Base-by-base conservation (phyloP, 805 yeast species). In the Wickerhamomyces subpelliculosus region DNA sequence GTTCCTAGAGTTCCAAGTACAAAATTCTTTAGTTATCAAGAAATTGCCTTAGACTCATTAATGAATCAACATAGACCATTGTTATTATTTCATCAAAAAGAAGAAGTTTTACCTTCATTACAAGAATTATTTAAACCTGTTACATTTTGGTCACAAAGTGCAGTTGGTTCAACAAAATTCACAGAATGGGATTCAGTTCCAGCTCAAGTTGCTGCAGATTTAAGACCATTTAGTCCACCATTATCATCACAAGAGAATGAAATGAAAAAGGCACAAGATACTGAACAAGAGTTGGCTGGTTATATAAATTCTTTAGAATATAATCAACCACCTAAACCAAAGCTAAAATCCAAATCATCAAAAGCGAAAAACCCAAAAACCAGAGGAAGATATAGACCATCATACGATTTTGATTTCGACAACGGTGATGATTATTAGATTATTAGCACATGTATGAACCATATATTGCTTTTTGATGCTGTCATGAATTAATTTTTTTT, bases 321-420 rank as follows among this genome's bases (percentile, higher is more conserved):
- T 16, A 22, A 33, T 41, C 46, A 48, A 45, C 44, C 25, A 42
- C 53, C 45, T 37, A 9, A 13, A 17, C 4, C 4, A 10, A 28
- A 18, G 5, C 11, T 10, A 18, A 16, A 28, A 17, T 3, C 57
- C 7, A 50, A 46, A 59, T 58, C 46, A 55, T 54, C 53, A 19
- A 29, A 22, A 19, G 23, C 8, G 19, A 29, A 60, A 65, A 48
- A 60, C 62, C 47, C 54, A 62, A 46, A 57, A 58, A 48, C 51
- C 47, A 44, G 41, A 55, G 26, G 45, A 39, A 25, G 33, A 38
- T 11, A 13, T 35, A 14, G 32, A 29, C 32, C 32, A n/a, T 29
- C 32, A 14, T 29, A 29, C 11, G 22, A 29, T 19, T 29, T 29
- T 14, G 31, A 28, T 18, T 28, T 17, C 21, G 17, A 18, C 31